Evolutionary conservation across 2,329 filamentous ascomycete genomes (phyloP), one percentile per base, ranked within the genome.

Genomic region (Botrytis porri): DNA sequence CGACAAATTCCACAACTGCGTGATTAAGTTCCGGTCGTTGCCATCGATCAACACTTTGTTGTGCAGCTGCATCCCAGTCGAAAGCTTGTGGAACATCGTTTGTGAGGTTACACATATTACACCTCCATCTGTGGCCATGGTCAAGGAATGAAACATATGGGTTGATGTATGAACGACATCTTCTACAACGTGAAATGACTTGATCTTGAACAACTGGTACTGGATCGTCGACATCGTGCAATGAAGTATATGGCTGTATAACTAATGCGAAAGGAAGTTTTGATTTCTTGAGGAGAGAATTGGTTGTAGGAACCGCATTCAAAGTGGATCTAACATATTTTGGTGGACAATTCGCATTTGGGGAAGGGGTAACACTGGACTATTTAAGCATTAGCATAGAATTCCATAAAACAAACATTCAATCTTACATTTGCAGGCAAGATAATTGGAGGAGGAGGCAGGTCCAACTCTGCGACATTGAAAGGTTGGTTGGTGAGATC

Each of bases 11-110:
- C 74, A 97, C 95, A 51, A 98, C 94, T n/a, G 94, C 89, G 81
- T 98, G 92, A 84, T 99, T 99, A 75, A 99, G 86, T 82, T 99
- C 96, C 57, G 94, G 88, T 78, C 96, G 88, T 82, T 97, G 91
- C 92, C 96, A 97, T 80, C 96, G 87, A 82, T 99, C 95, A 69
- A 97, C 91, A 70, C 90, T 92, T 85, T 97, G 95, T 83, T 98
- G 95, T 71, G 94, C 87, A 62, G 93, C 92, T 48, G 94, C 91
- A 83, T 99, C 96, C 96, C 96, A 99, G 82, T 99, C 96, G 77
- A 99, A 99, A 54, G 95, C 95, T 83, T 99, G 96, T n/a, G 96
- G 96, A 57, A 98, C 95, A 79, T 99, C 96, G 82, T 99, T 99
- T 78, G 95, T 98, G 76, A 99, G 86, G 83, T 97, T 98, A 83